phyloP scores from a whole-genome alignment of 257 asterid species.

The Fraxinus quadrangulata region DNA sequence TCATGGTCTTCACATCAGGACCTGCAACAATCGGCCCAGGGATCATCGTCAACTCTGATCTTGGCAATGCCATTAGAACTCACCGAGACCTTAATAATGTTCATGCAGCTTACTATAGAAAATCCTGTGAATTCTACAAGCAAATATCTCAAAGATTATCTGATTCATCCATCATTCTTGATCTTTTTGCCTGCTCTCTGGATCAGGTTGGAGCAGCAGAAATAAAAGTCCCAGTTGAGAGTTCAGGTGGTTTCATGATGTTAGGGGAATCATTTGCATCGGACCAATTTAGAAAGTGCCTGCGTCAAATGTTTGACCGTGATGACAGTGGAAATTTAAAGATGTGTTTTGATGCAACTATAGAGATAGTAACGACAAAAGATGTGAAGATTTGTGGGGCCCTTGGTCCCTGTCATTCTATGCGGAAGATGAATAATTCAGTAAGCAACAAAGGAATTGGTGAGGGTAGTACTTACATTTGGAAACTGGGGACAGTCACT shows the following conservation, averaged over 20 bases:
- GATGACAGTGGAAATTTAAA: conserved; percentile 65
- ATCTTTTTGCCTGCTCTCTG: conserved; percentile 91
- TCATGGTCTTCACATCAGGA: conserved; percentile 94
- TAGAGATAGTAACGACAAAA: conserved; percentile 75
- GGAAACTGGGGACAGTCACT: conserved; percentile 78
- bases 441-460: conserved; percentile 71
- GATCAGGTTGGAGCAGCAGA: conserved; percentile 99
- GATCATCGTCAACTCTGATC: conserved; percentile 62
- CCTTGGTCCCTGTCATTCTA: conserved; percentile 81
- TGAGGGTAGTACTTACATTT: conserved; percentile 73
- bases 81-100: conserved; percentile 74
- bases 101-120: conserved; percentile 50
- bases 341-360: conserved; percentile 83
- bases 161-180: conserved; percentile 78
- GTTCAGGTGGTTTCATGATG: conserved; percentile 87
- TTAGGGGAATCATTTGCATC: conserved; percentile 83
- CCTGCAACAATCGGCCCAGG: conserved; percentile 97
- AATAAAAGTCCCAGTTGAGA: conserved; percentile 65
- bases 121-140: conserved; percentile 65
- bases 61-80: conserved; percentile 62
- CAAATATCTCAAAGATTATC: conserved; percentile 67
- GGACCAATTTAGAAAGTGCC: conserved; percentile 71
- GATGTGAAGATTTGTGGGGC: conserved; percentile 88
- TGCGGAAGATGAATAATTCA: conserved; percentile 53
- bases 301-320: conserved; percentile 58